Conservation (phyloP, 75 land plant genomes). For the Cupressus sempervirens region DNA sequence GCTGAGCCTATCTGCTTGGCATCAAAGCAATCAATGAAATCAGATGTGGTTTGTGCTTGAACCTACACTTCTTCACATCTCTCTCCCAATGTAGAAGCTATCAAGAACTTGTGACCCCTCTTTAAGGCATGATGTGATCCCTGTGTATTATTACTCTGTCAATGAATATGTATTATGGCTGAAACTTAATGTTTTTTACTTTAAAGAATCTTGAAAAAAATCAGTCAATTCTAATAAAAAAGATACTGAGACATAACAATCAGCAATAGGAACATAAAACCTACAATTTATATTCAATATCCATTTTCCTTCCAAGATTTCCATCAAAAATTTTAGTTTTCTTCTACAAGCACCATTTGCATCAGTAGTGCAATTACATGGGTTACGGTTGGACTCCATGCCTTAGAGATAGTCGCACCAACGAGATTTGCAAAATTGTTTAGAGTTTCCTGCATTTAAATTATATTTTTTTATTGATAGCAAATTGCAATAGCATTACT, state of each 20-base stretch:
- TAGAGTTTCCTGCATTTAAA: constrained; percentile 48
- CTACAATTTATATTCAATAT: too few relatives aligned
- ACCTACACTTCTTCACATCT: too few relatives aligned
- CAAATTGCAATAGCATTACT: neutral
- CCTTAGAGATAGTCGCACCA: constrained; percentile 40
- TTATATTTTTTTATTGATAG: neutral
- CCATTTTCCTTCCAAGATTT: constrained; percentile 67
- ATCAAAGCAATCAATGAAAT: too few relatives aligned
- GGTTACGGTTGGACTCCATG: constrained; percentile 66
- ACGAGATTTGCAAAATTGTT: constrained; percentile 45
- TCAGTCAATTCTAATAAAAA: neutral
- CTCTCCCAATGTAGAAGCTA: too few relatives aligned
- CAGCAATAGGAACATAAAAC: too few relatives aligned
- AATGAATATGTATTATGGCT: neutral
- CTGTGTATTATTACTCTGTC: constrained; percentile 23
- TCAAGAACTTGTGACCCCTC: constrained; percentile 49
- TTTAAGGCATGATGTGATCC: constrained; percentile 67
- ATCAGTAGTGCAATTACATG: constrained; percentile 84
- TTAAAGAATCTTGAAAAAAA: neutral
- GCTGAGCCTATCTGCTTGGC: too few relatives aligned
- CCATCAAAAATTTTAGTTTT: constrained; percentile 74
- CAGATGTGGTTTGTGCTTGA: too few relatives aligned
- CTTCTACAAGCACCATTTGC: constrained; percentile 67
- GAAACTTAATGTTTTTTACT: neutral
- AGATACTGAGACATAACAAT: too few relatives aligned